Base-by-base conservation (phyloP, 2,329 filamentous ascomycete species). In the Talaromyces sp. region DNA sequence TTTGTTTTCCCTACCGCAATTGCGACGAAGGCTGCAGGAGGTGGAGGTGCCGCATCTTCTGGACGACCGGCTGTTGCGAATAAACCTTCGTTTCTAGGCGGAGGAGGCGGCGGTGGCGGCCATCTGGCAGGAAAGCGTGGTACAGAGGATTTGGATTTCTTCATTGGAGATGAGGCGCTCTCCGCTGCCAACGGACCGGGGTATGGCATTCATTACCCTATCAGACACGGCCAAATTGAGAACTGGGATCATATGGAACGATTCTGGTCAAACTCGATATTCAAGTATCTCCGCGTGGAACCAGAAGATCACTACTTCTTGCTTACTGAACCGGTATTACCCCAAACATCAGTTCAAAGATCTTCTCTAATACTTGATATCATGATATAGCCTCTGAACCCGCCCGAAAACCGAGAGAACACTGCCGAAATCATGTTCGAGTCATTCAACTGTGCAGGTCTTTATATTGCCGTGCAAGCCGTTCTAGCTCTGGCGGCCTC, bases 191-290 rank as follows among this genome's bases (percentile, higher is more conserved):
- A 84, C 70, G 95, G 95, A 65, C 93, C 95, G 72, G 93, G 95
- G 70, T 99, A 99, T 81, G 94, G 93, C 65, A 85, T 99, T 77
- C 92, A 98, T 81, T 99, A 98, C 79, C 95, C 95, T 65, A 98
- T 99, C 74, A 89, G 95, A 70, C 95, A 99, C 76, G 95, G 95
- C 58, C 95, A 99, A 83, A 92, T 99, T 79, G 95, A 99, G 83
- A 98, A 99, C 78, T 99, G 95, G 95, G 95, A 99, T 81, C 92
- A 97, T 75, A 99, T 99, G 95, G 95, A 99, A 80, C 90, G 95
- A 69, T 99, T 98, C 83, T 99, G 95, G 95, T 98, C 96, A 71
- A 98, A 98, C 83, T 99, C 95, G 69, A 99, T 99, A 82, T 99
- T 99, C 88, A 99, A 99, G 80, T 99, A 99, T 77, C 86, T 99